Evolutionary conservation across 1,284 basidiomycete species (phyloP).

Genomic region (Heterobasidion annosum): DNA sequence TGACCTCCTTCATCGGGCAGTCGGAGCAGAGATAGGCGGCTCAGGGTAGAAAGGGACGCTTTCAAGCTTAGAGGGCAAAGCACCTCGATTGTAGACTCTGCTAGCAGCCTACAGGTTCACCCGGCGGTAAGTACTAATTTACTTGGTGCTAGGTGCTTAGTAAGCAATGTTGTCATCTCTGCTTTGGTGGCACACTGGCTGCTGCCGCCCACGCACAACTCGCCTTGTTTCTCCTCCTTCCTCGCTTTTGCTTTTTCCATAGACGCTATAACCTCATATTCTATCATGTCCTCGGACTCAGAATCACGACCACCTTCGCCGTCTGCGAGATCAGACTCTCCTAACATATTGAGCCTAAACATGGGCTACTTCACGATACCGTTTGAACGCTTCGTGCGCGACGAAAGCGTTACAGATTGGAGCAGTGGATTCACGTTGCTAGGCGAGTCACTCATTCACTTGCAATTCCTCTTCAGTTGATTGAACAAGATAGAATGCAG

Average conservation of each 20-base stretch:
- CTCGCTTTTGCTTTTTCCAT: slow-evolving; percentile 5
- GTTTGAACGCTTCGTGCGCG: slow-evolving; percentile 44
- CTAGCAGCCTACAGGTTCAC: too few species aligned
- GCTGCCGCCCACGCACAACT: not conserved
- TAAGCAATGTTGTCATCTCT: not conserved
- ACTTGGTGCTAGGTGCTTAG: too few species aligned
- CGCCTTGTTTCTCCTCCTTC: not conserved
- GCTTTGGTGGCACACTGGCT: not conserved
- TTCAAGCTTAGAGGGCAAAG: too few species aligned
- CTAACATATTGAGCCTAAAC: slow-evolving; percentile 12
- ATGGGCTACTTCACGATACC: slow-evolving; percentile 39
- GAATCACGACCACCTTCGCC: slow-evolving; percentile 21
- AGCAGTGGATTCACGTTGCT: slow-evolving; percentile 61
- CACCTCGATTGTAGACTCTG: too few species aligned
- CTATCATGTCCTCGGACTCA: slow-evolving; percentile 16
- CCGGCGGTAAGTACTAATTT: too few species aligned
- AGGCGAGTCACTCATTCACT: slow-evolving; percentile 30
- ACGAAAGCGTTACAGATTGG: slow-evolving; percentile 41
- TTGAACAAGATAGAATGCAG: slow-evolving; percentile 22
- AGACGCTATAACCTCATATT: slow-evolving; percentile 1
- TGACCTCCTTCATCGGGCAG: too few species aligned
- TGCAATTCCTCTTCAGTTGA: not conserved
- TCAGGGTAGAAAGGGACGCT: too few species aligned
- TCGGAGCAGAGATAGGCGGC: too few species aligned
- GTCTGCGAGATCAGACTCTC: slow-evolving; percentile 15